These are phyloP conservation scores for Hibiscus trionum DNA, from an alignment of 345 rosid genomes.

Conservation along the genomic window DNA sequence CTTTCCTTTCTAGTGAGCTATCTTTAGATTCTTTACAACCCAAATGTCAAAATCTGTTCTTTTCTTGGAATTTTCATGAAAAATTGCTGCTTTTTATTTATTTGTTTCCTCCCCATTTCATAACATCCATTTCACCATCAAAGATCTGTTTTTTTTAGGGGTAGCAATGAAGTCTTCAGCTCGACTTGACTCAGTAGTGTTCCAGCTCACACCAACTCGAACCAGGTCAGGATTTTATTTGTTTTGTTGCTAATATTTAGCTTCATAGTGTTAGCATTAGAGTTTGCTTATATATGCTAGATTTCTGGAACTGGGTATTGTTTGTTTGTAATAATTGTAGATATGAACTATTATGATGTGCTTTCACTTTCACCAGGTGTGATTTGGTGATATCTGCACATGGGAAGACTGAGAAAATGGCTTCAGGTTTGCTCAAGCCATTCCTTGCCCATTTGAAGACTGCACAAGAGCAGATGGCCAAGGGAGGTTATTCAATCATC, in stretches of 20 bases:
- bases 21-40: constrained; percentile 4
- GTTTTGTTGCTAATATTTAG: background rate
- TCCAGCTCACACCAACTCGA: constrained; percentile 98
- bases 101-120: background rate
- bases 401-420: background rate
- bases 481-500: constrained; percentile 35
- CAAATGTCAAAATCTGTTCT: constrained; percentile 3
- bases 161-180: constrained; percentile 67
- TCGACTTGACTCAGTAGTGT: constrained; percentile 71
- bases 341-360: too few relatives aligned
- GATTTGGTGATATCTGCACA: background rate
- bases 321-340: too few relatives aligned
- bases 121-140: background rate
- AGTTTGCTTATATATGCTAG: too few relatives aligned
- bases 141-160: constrained; percentile 17
- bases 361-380: background rate
- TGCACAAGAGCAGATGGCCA: background rate
- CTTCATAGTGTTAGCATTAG: background rate
- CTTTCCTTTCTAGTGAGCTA: constrained; percentile 10
- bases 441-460: background rate
- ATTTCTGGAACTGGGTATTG: too few relatives aligned
- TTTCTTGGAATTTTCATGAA: background rate
- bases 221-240: constrained; percentile 47
- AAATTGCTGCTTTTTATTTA: background rate
- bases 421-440: background rate